Percentiles rank a stretch among this genome's conserved stretches.
phyloP scores from a whole-genome alignment of 495 filamentous ascomycete species.

The Opeltia flavorubescens region DNA sequence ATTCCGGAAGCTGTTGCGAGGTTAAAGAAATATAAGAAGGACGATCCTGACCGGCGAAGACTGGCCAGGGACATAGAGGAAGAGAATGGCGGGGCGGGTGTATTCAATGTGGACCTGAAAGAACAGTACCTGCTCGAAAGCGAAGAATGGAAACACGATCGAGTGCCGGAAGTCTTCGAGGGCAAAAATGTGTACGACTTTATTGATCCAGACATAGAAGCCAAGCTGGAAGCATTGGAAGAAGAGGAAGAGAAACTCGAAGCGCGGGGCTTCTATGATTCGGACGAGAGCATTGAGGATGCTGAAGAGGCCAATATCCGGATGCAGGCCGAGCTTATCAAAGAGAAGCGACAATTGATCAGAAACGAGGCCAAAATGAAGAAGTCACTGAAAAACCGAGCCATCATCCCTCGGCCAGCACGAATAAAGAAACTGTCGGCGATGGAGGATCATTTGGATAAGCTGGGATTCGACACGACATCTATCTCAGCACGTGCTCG shows the following conservation, averaged over 20 bases:
- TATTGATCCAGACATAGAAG: conserved; percentile 91
- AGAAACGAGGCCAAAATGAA: conserved; percentile 83
- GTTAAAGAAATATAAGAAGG: conserved; percentile 76
- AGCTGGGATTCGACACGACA: conserved; percentile 69
- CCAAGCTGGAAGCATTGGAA: conserved; percentile 77
- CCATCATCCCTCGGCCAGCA: conserved; percentile 68
- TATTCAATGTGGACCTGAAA: conserved; percentile 84
- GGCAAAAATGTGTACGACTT: conserved; percentile 96
- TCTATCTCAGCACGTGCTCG: conserved; percentile 60
- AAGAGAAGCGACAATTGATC: conserved; percentile 78
- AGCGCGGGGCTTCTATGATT: conserved; percentile 69
- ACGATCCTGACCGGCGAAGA: conserved; percentile 63
- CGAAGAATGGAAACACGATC: conserved; percentile 88
- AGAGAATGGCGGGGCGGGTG: conserved; percentile 86
- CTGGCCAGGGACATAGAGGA: conserved; percentile 82
- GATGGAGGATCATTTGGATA: conserved; percentile 71
- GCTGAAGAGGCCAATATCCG: conserved; percentile 74
- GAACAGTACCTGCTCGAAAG: conserved; percentile 74
- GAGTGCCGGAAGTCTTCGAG: conserved; percentile 81
- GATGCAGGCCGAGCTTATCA: conserved; percentile 86
- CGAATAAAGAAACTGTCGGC: conserved; percentile 63
- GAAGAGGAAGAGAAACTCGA: conserved; percentile 88
- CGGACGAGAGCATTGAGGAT: conserved; percentile 54
- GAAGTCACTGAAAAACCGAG: conserved; percentile 91
- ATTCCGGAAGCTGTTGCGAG: conserved; percentile 76